Conservation (phyloP, 2,329 filamentous ascomycete species). For the Stagonosporopsis chrysanthemi region DNA sequence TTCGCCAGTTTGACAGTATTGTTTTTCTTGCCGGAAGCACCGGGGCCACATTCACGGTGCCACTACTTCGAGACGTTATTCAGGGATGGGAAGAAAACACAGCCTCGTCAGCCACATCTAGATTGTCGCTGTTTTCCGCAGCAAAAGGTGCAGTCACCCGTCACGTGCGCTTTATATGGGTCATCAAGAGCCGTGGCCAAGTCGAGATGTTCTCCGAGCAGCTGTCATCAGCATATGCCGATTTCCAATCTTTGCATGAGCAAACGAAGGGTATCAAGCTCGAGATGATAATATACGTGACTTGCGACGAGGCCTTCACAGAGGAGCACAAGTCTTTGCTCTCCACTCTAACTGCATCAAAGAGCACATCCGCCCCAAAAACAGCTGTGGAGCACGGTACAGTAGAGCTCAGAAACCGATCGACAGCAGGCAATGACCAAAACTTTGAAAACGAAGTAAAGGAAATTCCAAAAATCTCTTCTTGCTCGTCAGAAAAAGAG, state of each 20-base stretch:
- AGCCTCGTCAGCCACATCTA: conserved; percentile 5
- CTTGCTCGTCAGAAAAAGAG: conserved; percentile 16
- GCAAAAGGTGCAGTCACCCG: conserved; percentile 53
- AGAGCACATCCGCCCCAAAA: conserved; percentile 6
- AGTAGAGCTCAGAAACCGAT: conserved; percentile 30
- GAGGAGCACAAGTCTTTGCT: conserved; percentile 49
- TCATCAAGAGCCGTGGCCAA: conserved; percentile 63
- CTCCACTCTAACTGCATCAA: conserved; percentile 32
- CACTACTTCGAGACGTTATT: conserved; percentile 64
- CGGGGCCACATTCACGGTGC: conserved; percentile 66
- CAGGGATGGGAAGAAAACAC: conserved; percentile 52
- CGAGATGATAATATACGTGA: conserved; percentile 63
- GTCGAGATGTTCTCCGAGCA: conserved; percentile 62
- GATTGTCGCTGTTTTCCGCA: conserved; percentile 26
- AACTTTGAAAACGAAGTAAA: conserved; percentile 29
- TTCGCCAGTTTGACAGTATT: conserved; percentile 68
- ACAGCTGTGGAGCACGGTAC: conserved; percentile 22
- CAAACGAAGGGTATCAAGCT: conserved; percentile 53
- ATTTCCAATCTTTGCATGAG: conserved; percentile 53
- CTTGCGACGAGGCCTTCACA: conserved; percentile 59
- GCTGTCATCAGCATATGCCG: conserved; percentile 55
- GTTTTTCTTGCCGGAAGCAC: conserved; percentile 67
- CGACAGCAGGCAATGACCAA: conserved; percentile 21
- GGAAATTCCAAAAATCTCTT: conserved; percentile 4
- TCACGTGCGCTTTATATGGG: conserved; percentile 64